These are phyloP conservation scores for Colletotrichum siamense DNA, from an alignment of 2,329 filamentous ascomycete genomes.

Conservation along the genomic window DNA sequence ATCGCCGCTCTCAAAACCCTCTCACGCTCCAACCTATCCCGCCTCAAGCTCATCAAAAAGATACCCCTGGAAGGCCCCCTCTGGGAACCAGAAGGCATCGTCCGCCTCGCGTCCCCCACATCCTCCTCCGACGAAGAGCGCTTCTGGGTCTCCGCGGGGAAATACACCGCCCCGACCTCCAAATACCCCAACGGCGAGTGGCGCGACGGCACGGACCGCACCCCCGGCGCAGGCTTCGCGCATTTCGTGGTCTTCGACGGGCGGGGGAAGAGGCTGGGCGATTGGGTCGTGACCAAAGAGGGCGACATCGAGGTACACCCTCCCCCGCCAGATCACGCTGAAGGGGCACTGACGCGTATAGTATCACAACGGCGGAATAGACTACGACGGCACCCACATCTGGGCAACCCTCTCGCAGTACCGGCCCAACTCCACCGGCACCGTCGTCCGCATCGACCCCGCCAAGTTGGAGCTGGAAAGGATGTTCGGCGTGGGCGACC, in stretches of 20 bases:
- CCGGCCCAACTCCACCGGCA: slow-evolving; percentile 51
- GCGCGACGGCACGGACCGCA: slow-evolving; percentile 57
- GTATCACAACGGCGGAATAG: slow-evolving; percentile 54
- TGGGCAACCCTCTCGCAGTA: slow-evolving; percentile 54
- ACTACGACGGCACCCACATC: slow-evolving; percentile 51
- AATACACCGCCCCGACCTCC: slow-evolving; percentile 45
- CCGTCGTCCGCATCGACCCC: slow-evolving; percentile 44
- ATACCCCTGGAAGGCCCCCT: slow-evolving; percentile 49
- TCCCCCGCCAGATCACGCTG: no score
- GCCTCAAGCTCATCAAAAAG: slow-evolving; percentile 46
- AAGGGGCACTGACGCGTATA: slow-evolving; percentile 16
- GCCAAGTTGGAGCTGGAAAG: slow-evolving; percentile 36
- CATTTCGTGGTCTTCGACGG: slow-evolving; percentile 51
- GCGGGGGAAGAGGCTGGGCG: slow-evolving; percentile 45
- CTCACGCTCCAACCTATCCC: slow-evolving; percentile 31
- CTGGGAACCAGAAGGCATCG: slow-evolving; percentile 55
- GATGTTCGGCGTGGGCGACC: slow-evolving; percentile 43
- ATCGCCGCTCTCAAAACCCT: slow-evolving; percentile 22
- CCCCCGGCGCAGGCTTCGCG: slow-evolving; percentile 46
- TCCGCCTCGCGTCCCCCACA: slow-evolving; percentile 34
- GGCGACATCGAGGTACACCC: slow-evolving; percentile 25
- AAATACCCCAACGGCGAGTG: slow-evolving; percentile 42
- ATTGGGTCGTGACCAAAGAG: slow-evolving; percentile 45
- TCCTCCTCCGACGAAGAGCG: neutral
- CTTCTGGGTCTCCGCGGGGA: slow-evolving; percentile 49